Evolutionary conservation across 345 rosid genomes (phyloP), one percentile per base, ranked within the genome.

Genomic region (Iberis pinnata): DNA sequence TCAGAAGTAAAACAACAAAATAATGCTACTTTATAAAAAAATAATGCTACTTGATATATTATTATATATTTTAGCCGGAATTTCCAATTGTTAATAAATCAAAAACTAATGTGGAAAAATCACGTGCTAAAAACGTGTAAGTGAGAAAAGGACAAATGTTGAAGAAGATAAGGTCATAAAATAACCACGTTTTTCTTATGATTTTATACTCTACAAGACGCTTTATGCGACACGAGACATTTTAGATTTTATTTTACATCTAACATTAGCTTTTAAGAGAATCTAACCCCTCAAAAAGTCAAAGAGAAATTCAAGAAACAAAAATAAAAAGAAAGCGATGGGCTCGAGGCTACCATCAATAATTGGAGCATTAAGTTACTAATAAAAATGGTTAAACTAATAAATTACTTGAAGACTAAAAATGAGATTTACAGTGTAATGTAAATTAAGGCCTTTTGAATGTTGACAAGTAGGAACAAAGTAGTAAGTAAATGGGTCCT

Each of bases 321-420:
- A n/a, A n/a, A n/a, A n/a, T n/a, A n/a, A n/a, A n/a, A n/a, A n/a
- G n/a, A 0, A 38, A 36, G 19, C 35, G 52, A 49, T 42, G 64
- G 58, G 64, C 64, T 65, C 58, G 70, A 65, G 58, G 64, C 64
- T 12, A 65, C 58, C 70, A n/a, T 57, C 70, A 64, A 65, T 57
- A 49, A 49, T 65, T 65, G 53, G 58, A 43, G 22, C 25, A 22
- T 22, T 22, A 22, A 6, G 6, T 22, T n/a, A n/a, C n/a, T n/a
- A n/a, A n/a, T n/a, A n/a, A n/a, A n/a, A n/a, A n/a, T 22, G 25
- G 6, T 22, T 22, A n/a, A n/a, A n/a, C n/a, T n/a, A n/a, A n/a
- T n/a, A n/a, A n/a, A n/a, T n/a, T n/a, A n/a, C n/a, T n/a, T n/a
- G n/a, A n/a, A n/a, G n/a, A n/a, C n/a, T n/a, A n/a, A n/a, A n/a